Evolutionary conservation across 78 protist species (phyloP).

Genomic region (slime mould (Dictyostelium discoideum)): DNA sequence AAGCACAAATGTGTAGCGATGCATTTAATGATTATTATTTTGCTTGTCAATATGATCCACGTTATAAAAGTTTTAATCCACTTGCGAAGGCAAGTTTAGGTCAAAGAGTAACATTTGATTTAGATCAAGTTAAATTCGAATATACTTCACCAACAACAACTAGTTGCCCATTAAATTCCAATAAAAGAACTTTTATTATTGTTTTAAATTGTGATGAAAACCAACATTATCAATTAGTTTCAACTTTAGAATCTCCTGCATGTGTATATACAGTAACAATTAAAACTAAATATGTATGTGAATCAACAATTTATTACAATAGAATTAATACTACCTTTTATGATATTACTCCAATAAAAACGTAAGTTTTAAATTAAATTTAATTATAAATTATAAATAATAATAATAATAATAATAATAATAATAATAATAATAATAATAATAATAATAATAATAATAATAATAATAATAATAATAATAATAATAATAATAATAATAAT

Average conservation of each 20-base stretch:
- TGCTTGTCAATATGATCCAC: background rate
- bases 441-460: too few relatives aligned
- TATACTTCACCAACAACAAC: background rate
- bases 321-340: background rate
- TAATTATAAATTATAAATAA: too few relatives aligned
- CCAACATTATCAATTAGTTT: background rate
- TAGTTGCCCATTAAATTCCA: background rate
- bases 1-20: background rate
- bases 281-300: background rate
- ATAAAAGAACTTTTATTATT: background rate
- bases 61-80: background rate
- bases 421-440: too few relatives aligned
- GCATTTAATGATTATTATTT: background rate
- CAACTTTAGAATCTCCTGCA: background rate
- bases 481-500: too few relatives aligned
- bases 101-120: background rate
- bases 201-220: background rate
- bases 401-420: too few relatives aligned
- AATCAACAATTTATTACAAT: background rate
- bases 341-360: background rate
- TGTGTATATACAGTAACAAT: background rate
- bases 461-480: too few relatives aligned
- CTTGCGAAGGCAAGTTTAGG: background rate
- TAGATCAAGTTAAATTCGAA: background rate
- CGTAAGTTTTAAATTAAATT: background rate